Conservation (phyloP, 1,139 yeast species). For the Torulaspora pretoriensis region DNA sequence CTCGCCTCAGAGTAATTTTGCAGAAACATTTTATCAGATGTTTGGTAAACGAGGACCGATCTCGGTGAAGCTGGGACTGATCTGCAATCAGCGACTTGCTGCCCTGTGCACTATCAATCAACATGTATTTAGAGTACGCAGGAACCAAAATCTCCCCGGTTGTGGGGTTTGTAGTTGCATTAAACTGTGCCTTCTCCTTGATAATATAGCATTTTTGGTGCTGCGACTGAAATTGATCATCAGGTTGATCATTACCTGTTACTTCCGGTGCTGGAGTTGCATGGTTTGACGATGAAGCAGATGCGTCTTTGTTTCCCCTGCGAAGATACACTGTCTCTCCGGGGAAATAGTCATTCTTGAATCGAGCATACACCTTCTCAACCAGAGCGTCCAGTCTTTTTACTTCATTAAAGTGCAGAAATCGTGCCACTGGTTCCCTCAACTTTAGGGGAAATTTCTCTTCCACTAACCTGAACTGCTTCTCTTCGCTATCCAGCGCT, state of each 20-base stretch:
- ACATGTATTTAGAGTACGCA: slow-evolving; percentile 67
- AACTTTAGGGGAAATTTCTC: slow-evolving; percentile 83
- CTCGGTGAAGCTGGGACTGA: slow-evolving; percentile 70
- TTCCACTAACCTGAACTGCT: slow-evolving; percentile 68
- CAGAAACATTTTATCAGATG: slow-evolving; percentile 85
- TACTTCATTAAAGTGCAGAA: slow-evolving; percentile 76
- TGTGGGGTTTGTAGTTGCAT: slow-evolving; percentile 38
- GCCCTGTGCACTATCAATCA: slow-evolving; percentile 45
- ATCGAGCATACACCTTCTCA: slow-evolving; percentile 71
- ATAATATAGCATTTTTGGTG: slow-evolving; percentile 47
- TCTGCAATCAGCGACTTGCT: slow-evolving; percentile 67
- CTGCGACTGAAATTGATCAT: slow-evolving; percentile 21
- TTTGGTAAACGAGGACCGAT: slow-evolving; percentile 83
- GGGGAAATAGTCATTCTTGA: slow-evolving; percentile 83
- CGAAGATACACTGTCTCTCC: slow-evolving; percentile 78
- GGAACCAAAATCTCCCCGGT: slow-evolving; percentile 49
- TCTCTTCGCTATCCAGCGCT: slow-evolving; percentile 72
- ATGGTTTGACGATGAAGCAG: slow-evolving; percentile 18
- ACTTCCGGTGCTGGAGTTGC: slow-evolving; percentile 19
- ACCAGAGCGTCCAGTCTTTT: slow-evolving; percentile 82
- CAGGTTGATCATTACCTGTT: slow-evolving; percentile 3
- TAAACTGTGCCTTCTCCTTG: slow-evolving; percentile 56
- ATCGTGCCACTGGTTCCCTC: slow-evolving; percentile 83
- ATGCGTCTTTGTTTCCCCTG: slow-evolving; percentile 32
- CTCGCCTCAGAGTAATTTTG: slow-evolving; percentile 73